Evolutionary conservation across 371 early-diverging fungal genomes (phyloP), one percentile per base, ranked within the genome.

Genomic region (Capniomyces stellatus): DNA sequence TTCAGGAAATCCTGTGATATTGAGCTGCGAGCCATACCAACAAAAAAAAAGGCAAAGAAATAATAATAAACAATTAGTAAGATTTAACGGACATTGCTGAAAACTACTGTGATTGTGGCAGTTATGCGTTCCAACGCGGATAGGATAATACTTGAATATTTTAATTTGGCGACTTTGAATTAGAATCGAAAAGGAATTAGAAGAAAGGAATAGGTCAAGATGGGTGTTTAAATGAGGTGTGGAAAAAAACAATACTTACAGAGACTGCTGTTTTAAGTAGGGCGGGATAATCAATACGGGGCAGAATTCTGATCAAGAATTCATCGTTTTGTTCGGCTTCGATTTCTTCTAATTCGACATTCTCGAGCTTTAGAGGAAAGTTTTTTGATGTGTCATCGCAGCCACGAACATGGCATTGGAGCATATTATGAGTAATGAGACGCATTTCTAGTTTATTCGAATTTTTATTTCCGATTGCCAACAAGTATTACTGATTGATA

Each of bases 401-500:
- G 71, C 82, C 81, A 70, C 87, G 89, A 64, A 84, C 95, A 67
- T 91, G 92, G 82, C 97, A 96, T 73, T 89, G 87, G 49, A 96
- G 78, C 90, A 96, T 85, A 73, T 96, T 96, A 76, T 96, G 97
- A 30, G 93, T 92, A 46, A 96, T 77, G 60, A 96, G 82, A 69
- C 94, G 74, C 86, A 88, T 87, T n/a, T 46, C n/a, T n/a, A n/a
- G n/a, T n/a, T n/a, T n/a, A n/a, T n/a, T n/a, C n/a, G n/a, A n/a
- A n/a, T n/a, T n/a, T n/a, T n/a, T n/a, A n/a, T n/a, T n/a, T n/a
- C n/a, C n/a, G n/a, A n/a, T n/a, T n/a, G n/a, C n/a, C n/a, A n/a
- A n/a, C n/a, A n/a, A n/a, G n/a, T n/a, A n/a, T n/a, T n/a, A n/a
- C n/a, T n/a, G n/a, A n/a, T n/a, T n/a, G n/a, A n/a, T n/a, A n/a